phyloP scores from a whole-genome alignment of 2,329 filamentous ascomycete genomes.

The Penicillium frequentans region DNA sequence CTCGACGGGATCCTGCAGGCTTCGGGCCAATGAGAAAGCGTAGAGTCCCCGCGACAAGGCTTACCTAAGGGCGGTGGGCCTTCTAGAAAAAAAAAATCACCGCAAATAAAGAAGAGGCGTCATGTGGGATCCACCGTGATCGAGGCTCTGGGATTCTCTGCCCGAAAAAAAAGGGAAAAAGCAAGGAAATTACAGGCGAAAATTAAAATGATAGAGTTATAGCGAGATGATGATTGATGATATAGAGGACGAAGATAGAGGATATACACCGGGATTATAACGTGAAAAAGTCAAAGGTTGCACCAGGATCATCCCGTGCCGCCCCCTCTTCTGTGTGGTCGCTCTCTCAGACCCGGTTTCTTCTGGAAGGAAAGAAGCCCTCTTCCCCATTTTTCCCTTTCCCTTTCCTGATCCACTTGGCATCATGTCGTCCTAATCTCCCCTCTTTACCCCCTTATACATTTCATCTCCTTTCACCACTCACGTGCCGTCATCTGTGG shows the following conservation, averaged over 20 bases:
- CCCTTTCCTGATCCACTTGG: neutral
- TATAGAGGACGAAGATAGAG: no score
- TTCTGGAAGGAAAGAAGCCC: neutral
- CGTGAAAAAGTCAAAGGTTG: neutral
- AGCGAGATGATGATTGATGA: no score
- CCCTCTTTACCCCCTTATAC: neutral
- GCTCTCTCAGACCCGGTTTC: neutral
- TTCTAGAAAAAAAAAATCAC: constrained; percentile 23
- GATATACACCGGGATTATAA: no score
- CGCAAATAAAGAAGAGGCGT: constrained; percentile 6
- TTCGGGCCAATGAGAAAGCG: neutral
- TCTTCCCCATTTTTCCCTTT: constrained; percentile 4
- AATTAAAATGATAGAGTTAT: neutral
- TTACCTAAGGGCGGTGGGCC: constrained; percentile 19
- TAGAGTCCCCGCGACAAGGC: neutral
- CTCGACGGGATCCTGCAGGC: constrained; percentile 20
- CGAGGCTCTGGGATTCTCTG: constrained; percentile 14
- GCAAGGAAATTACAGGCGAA: neutral
- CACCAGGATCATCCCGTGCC: neutral
- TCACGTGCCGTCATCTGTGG: constrained; percentile 19
- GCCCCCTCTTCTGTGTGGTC: neutral
- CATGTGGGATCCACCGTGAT: constrained; percentile 14
- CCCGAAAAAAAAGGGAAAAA: neutral
- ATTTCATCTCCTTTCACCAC: neutral
- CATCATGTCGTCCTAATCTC: constrained; percentile 10